Evolutionary conservation across 2,329 filamentous ascomycete genomes (phyloP).

Genomic region (Paraphoma chrysanthemicola): DNA sequence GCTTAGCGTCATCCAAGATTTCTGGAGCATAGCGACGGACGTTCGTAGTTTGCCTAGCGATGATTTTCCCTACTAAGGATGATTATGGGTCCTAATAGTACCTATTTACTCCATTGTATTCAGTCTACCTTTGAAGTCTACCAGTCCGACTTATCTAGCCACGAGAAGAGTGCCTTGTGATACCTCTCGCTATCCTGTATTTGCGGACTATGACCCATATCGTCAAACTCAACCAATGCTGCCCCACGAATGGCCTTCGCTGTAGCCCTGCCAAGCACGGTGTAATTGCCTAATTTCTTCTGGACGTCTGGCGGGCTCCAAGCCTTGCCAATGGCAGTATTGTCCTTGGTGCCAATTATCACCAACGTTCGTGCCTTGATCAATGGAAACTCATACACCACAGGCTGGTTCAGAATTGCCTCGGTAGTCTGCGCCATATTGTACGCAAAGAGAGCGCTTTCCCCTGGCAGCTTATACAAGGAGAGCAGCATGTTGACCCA

Average conservation of each 20-base stretch:
- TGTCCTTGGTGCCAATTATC: constrained; percentile 60
- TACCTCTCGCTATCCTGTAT: constrained; percentile 59
- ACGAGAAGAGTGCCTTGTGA: constrained; percentile 55
- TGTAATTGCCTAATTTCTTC: constrained; percentile 56
- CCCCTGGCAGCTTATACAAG: constrained; percentile 57
- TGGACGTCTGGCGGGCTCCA: constrained; percentile 50
- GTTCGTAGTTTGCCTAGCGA: too few species aligned
- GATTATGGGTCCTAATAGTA: too few species aligned
- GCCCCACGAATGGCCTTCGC: constrained; percentile 53
- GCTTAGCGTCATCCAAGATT: too few species aligned
- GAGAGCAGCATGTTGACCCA: constrained; percentile 64
- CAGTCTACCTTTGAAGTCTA: background rate
- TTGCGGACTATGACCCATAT: constrained; percentile 61
- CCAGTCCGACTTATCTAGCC: constrained; percentile 42
- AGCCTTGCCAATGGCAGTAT: constrained; percentile 62
- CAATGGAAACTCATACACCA: constrained; percentile 58
- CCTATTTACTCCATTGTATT: too few species aligned
- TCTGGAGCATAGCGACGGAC: too few species aligned
- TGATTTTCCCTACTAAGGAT: too few species aligned
- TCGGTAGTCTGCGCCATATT: constrained; percentile 62
- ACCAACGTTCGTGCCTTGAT: constrained; percentile 57
- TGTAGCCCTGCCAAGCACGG: constrained; percentile 57
- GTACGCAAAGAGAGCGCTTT: constrained; percentile 50
- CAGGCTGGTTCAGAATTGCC: constrained; percentile 61
- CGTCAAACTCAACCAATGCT: constrained; percentile 56